phyloP scores from a whole-genome alignment of 2,329 filamentous ascomycete species.

The Dactylellina drechsleri region DNA sequence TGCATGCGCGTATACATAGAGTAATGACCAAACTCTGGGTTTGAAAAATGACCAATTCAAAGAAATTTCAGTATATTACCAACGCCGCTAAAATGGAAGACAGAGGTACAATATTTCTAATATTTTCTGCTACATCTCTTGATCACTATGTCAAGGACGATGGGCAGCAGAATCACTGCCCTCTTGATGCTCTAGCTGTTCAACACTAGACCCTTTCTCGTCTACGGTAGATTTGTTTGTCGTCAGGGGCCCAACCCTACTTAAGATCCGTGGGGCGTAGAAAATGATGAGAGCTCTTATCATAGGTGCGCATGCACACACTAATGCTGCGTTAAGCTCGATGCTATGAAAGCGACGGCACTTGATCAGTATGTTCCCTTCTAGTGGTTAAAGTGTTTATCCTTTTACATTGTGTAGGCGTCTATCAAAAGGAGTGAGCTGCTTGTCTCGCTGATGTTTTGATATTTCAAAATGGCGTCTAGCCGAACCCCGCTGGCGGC shows the following conservation, averaged over 20 bases:
- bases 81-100: too few relatives aligned
- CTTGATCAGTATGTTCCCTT: not conserved
- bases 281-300: conserved; percentile 16
- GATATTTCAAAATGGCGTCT: conserved; percentile 14
- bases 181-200: too few relatives aligned
- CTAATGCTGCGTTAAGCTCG: conserved; percentile 26
- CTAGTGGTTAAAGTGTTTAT: not conserved
- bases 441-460: not conserved
- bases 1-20: too few relatives aligned
- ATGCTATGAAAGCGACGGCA: conserved; percentile 4
- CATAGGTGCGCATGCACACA: conserved; percentile 26
- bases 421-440: conserved; percentile 24
- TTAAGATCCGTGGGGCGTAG: not conserved
- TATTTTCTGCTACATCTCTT: too few relatives aligned
- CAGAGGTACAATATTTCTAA: too few relatives aligned
- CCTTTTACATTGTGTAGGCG: conserved; percentile 21
- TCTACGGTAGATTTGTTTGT: not conserved
- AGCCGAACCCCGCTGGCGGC: conserved; percentile 17
- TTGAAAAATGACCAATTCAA: too few relatives aligned
- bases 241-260: not conserved
- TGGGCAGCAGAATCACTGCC: too few relatives aligned
- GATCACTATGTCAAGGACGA: too few relatives aligned
- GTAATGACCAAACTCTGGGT: too few relatives aligned
- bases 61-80: too few relatives aligned
- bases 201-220: not conserved